Evolutionary conservation across 257 asterid genomes (phyloP).

Genomic region (Solanum ossicruentum): DNA sequence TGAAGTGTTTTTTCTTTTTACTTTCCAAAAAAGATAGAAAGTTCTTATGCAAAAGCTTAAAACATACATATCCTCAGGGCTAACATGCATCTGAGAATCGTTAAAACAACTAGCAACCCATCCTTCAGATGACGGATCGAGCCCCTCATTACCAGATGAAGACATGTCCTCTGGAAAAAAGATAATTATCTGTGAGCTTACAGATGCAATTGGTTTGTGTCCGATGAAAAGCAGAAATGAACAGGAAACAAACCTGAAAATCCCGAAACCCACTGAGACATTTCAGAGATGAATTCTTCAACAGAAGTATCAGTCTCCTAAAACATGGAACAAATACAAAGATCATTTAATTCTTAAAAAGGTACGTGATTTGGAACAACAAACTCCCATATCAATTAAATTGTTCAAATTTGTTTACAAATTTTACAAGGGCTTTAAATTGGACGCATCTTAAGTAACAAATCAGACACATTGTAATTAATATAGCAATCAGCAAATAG

Average conservation of each 20-base stretch:
- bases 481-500: background rate
- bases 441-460: background rate
- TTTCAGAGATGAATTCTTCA: conserved; percentile 12
- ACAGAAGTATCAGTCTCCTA: conserved; percentile 22
- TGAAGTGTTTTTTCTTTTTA: background rate
- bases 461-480: background rate
- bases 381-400: background rate
- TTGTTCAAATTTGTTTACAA: background rate
- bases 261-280: conserved; percentile 31
- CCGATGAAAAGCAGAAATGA: background rate
- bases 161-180: conserved; percentile 8
- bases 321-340: background rate
- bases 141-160: conserved; percentile 27
- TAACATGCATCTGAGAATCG: conserved; percentile 29
- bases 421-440: background rate
- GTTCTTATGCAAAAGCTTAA: background rate
- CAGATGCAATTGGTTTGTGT: background rate
- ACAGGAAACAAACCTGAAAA: conserved; percentile 21
- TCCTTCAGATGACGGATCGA: conserved; percentile 69
- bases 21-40: background rate
- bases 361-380: background rate
- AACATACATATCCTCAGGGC: conserved; percentile 49
- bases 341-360: background rate
- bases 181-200: background rate
- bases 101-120: conserved; percentile 75